Evolutionary conservation across 768 basidiomycete genomes (phyloP), one percentile per base, ranked within the genome.

Genomic region (Mycena epipterygia): DNA sequence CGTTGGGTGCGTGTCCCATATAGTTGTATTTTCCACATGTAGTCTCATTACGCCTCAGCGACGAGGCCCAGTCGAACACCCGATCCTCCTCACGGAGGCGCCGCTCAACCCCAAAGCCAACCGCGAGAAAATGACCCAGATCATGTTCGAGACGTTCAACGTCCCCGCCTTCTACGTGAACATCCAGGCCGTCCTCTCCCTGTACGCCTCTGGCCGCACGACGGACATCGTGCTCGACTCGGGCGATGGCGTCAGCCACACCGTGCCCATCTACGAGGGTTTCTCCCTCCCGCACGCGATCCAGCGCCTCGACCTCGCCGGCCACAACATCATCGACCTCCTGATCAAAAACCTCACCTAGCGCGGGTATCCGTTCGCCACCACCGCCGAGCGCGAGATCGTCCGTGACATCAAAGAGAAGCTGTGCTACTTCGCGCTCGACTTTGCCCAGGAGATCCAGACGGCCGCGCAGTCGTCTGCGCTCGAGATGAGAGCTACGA

Each of bases 91-190:
- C 76, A 91, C 90, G 70, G 90, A 91, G 80, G 90, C 90, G 33
- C 90, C 90, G 17, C 84, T 91, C 73, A 91, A 91, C 85, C 90
- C 90, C 67, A 91, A 91, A 83, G 88, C 87, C 63, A 91, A 91
- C 85, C 82, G 90, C 74, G 90, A 90, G 82, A 89, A 90, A 86
- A 90, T 88, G 87, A n/a, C n/a, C n/a, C n/a, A n/a, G n/a, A n/a
- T n/a, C n/a, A n/a, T n/a, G n/a, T n/a, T n/a, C n/a, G n/a, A 91
- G 83, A 91, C 90, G 35, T 91, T 91, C 87, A 91, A 90, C 82
- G 87, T 86, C 19, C 90, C 90, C 64, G 90, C 90, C 8, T 90
- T 91, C 85, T 91, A 91, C 85, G 90, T 91, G 72, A 84, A 88
- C 59, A 90, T 91, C 80, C 90, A 91, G 83, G 90, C 90, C 79